phyloP scores from a whole-genome alignment of 331 rosid genomes.

The Spiraea crenata region DNA sequence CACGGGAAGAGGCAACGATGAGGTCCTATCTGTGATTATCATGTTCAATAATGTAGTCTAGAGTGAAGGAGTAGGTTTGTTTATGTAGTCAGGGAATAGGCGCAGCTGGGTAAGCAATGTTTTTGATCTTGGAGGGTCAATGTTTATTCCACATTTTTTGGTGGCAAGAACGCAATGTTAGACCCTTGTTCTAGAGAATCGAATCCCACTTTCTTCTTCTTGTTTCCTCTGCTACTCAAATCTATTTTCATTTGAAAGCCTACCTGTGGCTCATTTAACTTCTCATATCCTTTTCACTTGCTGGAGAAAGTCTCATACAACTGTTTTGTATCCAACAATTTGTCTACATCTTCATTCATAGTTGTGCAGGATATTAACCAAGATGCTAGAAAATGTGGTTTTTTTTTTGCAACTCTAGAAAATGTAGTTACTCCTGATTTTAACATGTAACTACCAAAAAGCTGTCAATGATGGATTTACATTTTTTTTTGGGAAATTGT shows the following conservation, averaged over 20 bases:
- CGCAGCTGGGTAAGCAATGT: conserved; percentile 35
- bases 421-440: too few relatives aligned
- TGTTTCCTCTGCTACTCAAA: not conserved
- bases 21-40: conserved; percentile 27
- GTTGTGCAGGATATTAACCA: too few relatives aligned
- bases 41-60: conserved; percentile 35
- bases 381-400: too few relatives aligned
- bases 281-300: too few relatives aligned
- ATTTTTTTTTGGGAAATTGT: too few relatives aligned
- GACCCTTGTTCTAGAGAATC: conserved; percentile 20
- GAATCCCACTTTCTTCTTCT: conserved; percentile 6
- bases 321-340: not conserved
- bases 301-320: too few relatives aligned
- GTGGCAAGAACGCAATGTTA: conserved; percentile 34
- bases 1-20: conserved; percentile 25
- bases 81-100: conserved; percentile 33
- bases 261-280: too few relatives aligned
- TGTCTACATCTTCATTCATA: not conserved
- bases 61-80: conserved; percentile 30
- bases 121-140: conserved; percentile 26
- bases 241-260: not conserved
- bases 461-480: too few relatives aligned
- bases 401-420: too few relatives aligned
- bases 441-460: too few relatives aligned
- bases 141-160: conserved; percentile 35